These are phyloP conservation scores for Jackrogersella minutella DNA, from an alignment of 495 filamentous ascomycete species.

Conservation along the genomic window DNA sequence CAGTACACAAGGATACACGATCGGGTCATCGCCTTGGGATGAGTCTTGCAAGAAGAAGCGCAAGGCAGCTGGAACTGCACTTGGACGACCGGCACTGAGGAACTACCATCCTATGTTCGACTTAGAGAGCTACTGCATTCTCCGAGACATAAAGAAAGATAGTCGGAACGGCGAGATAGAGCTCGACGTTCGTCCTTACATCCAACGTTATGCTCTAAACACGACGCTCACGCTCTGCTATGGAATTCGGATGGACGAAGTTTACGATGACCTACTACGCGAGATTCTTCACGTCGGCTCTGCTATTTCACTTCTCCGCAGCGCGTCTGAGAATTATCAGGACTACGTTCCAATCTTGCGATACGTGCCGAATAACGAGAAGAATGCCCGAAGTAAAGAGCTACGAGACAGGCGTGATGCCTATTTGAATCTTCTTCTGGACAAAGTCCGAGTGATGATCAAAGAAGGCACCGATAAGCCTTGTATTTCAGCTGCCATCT, in stretches of 20 bases:
- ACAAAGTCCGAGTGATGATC: constrained; percentile 59
- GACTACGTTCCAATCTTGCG: constrained; percentile 60
- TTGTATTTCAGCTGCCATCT: constrained; percentile 59
- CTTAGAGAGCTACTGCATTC: constrained; percentile 58
- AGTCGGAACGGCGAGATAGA: constrained; percentile 50
- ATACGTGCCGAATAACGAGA: constrained; percentile 59
- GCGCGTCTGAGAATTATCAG: constrained; percentile 60
- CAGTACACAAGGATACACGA: constrained; percentile 56
- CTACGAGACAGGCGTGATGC: constrained; percentile 55
- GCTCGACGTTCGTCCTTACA: constrained; percentile 53
- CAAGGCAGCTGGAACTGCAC: constrained; percentile 58
- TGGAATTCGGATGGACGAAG: constrained; percentile 62
- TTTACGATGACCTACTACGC: constrained; percentile 57
- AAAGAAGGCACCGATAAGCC: constrained; percentile 61
- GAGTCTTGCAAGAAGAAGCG: constrained; percentile 62
- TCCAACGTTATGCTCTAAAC: constrained; percentile 61
- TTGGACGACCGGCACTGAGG: constrained; percentile 55
- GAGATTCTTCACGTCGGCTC: constrained; percentile 62
- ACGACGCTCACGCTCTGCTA: constrained; percentile 62
- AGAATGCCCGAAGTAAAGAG: constrained; percentile 55
- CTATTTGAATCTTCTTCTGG: constrained; percentile 56
- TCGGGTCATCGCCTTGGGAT: constrained; percentile 59
- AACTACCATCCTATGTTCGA: constrained; percentile 62
- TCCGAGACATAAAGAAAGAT: constrained; percentile 56
- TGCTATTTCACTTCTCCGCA: constrained; percentile 58